Conservation (phyloP, 2,329 filamentous ascomycete species). For the Colletotrichum kahawae region DNA sequence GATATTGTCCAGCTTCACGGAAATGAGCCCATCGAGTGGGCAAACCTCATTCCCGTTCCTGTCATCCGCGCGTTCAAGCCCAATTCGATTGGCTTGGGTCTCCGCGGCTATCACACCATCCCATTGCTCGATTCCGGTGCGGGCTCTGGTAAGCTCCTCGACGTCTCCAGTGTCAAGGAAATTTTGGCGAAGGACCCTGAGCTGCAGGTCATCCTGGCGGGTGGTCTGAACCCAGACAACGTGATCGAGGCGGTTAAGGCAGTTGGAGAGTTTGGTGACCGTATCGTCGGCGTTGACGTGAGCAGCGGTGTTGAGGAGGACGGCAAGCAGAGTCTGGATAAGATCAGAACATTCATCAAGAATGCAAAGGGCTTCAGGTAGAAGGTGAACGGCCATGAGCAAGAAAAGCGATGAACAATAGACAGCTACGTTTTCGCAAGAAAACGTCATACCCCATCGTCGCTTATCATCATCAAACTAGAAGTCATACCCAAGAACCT, state of each 20-base stretch:
- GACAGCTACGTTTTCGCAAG: neutral
- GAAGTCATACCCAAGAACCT: neutral
- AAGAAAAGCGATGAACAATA: neutral
- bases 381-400: neutral
- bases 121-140: conserved; percentile 87
- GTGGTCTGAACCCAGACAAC: conserved; percentile 82
- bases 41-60: conserved; percentile 85
- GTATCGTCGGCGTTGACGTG: conserved; percentile 86
- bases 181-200: conserved; percentile 71
- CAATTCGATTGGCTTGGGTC: conserved; percentile 71
- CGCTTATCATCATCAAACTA: neutral
- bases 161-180: conserved; percentile 71
- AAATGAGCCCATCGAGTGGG: conserved; percentile 91
- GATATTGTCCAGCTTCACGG: conserved; percentile 95
- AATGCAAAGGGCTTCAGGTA: conserved; percentile 69
- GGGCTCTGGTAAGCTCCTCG: conserved; percentile 81
- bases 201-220: conserved; percentile 82
- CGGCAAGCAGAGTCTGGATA: conserved; percentile 79
- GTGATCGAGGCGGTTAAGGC: conserved; percentile 69
- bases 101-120: conserved; percentile 81
- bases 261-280: conserved; percentile 60
- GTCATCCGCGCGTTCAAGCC: conserved; percentile 88
- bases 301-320: conserved; percentile 91
- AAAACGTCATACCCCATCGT: neutral
- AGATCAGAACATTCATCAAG: conserved; percentile 81